Evolutionary conservation across 225 moss, liverwort and hornwort species (phyloP).

Genomic region (Physcomitrium patens): DNA sequence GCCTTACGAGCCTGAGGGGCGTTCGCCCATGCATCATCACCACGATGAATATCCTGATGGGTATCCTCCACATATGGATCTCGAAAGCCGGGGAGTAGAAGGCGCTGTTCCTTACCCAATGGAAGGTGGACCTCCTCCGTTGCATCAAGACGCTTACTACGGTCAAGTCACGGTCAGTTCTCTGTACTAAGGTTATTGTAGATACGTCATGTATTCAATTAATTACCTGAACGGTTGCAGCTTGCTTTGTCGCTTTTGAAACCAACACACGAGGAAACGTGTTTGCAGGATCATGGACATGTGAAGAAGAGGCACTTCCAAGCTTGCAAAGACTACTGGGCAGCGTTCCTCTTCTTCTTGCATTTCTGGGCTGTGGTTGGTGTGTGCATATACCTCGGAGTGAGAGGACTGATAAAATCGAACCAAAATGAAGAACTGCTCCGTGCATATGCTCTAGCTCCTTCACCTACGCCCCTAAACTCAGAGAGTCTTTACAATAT

Average conservation of each 20-base stretch:
- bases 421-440: slow-evolving; percentile 32
- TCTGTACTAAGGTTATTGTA: too few relatives aligned
- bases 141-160: slow-evolving; percentile 28
- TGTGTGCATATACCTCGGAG: slow-evolving; percentile 52
- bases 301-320: slow-evolving; percentile 45
- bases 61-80: slow-evolving; percentile 7
- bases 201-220: too few relatives aligned
- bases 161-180: slow-evolving; percentile 35
- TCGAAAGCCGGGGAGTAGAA: slow-evolving; percentile 17
- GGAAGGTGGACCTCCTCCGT: slow-evolving; percentile 36
- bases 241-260: background rate
- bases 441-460: slow-evolving; percentile 22
- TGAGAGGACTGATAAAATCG: slow-evolving; percentile 47
- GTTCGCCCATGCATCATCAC: slow-evolving; percentile 20
- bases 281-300: slow-evolving; percentile 43
- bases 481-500: slow-evolving; percentile 47
- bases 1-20: slow-evolving; percentile 45
- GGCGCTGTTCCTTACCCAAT: slow-evolving; percentile 26
- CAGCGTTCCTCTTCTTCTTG: slow-evolving; percentile 50
- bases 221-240: too few relatives aligned
- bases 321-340: slow-evolving; percentile 66
- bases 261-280: background rate
- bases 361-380: slow-evolving; percentile 64
- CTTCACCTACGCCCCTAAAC: slow-evolving; percentile 31
- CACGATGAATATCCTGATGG: slow-evolving; percentile 18